Conservation (phyloP, 2,329 filamentous ascomycete species). For the Aureobasidium lini region DNA sequence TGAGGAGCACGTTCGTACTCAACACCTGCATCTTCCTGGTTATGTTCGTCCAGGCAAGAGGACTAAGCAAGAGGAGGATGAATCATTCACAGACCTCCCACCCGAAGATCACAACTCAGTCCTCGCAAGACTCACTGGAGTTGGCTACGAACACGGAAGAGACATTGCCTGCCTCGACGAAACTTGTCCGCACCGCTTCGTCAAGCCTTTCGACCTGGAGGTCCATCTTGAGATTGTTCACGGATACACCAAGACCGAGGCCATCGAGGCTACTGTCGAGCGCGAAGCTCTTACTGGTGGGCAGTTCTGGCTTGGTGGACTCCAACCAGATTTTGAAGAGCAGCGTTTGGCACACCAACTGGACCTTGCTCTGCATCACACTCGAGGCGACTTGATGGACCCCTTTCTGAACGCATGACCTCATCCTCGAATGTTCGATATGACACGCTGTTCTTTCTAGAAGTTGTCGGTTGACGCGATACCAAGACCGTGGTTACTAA, state of each 20-base stretch:
- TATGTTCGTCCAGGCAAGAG: conserved; percentile 32
- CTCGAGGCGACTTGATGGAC: not conserved
- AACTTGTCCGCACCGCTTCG: conserved; percentile 48
- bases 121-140: conserved; percentile 44
- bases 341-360: conserved; percentile 26
- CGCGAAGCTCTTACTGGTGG: conserved; percentile 34
- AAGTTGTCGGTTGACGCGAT: not conserved
- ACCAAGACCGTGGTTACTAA: not conserved
- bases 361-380: conserved; percentile 14
- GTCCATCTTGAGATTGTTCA: conserved; percentile 46
- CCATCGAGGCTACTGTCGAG: conserved; percentile 29
- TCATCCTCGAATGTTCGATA: not conserved
- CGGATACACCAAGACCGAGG: conserved; percentile 30
- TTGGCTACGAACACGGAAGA: conserved; percentile 45
- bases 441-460: too few species aligned
- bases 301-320: conserved; percentile 39
- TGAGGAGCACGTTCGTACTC: conserved; percentile 75
- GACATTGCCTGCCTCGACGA: conserved; percentile 45
- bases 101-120: conserved; percentile 12
- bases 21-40: conserved; percentile 58
- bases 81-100: conserved; percentile 25
- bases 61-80: conserved; percentile 32
- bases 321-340: conserved; percentile 24
- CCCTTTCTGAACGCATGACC: not conserved
- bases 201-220: conserved; percentile 50